A percentile compares a stretch with the other conserved stretches of the same genome.
Evolutionary conservation across 176 grass and related monocot species (phyloP).

Genomic region (Carex myosuroides): DNA sequence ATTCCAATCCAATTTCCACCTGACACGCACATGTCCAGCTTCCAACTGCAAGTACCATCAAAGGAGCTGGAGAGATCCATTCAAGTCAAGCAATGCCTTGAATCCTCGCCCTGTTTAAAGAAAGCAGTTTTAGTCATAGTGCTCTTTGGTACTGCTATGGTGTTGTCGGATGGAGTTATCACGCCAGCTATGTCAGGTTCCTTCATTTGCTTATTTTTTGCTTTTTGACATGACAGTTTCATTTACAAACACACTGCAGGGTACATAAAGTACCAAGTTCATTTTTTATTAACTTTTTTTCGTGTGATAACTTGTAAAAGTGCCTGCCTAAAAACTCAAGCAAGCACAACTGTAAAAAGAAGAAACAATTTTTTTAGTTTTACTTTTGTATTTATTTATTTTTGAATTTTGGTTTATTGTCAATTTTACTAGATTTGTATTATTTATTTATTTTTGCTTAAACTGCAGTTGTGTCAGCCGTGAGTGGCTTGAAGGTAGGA

Average conservation of each 20-base stretch:
- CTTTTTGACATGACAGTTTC: background rate
- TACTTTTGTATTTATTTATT: background rate
- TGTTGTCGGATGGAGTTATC: slow-evolving; percentile 93
- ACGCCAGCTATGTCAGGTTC: slow-evolving; percentile 97
- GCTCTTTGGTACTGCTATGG: slow-evolving; percentile 91
- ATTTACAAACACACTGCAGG: background rate
- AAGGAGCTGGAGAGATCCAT: slow-evolving; percentile 66
- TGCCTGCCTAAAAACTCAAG: background rate
- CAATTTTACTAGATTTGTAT: background rate
- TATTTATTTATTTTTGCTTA: slow-evolving; percentile 18
- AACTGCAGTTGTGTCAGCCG: slow-evolving; percentile 74
- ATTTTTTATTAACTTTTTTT: slow-evolving; percentile 2
- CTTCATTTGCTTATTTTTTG: background rate
- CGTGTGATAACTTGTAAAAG: background rate
- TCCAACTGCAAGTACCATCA: slow-evolving; percentile 66
- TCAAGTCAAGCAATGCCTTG: slow-evolving; percentile 84
- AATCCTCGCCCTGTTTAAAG: slow-evolving; percentile 64
- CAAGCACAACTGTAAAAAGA: background rate
- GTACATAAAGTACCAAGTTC: background rate
- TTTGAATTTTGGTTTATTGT: background rate
- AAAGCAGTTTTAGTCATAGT: slow-evolving; percentile 69
- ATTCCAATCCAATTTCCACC: slow-evolving; percentile 69
- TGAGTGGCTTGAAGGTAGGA: slow-evolving; percentile 87
- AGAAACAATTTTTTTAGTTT: background rate
- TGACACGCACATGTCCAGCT: slow-evolving; percentile 77